phyloP scores from a whole-genome alignment of 345 rosid species.

The Populus alba region DNA sequence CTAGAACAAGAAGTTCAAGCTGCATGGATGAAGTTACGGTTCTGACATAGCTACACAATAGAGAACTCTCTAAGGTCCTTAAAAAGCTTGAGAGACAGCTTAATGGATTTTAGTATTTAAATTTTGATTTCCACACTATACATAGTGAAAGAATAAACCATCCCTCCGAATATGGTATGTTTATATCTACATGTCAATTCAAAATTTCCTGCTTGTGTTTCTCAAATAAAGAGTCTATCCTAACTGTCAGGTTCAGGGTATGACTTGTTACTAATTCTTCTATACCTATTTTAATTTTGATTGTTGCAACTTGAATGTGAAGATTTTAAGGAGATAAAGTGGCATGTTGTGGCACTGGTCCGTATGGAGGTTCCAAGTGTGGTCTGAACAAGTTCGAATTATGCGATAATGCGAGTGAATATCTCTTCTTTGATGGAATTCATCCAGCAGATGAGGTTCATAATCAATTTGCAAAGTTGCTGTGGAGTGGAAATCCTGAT shows the following conservation, averaged over 20 bases:
- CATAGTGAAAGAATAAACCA: constrained; percentile 4
- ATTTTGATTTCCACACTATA: constrained; percentile 7
- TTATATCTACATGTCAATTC: too few species aligned
- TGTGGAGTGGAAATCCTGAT: constrained; percentile 11
- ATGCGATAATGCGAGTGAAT: constrained; percentile 22
- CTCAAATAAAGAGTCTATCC: neutral
- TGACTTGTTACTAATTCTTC: neutral
- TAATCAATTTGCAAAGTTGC: neutral
- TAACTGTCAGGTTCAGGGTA: neutral
- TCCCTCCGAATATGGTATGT: constrained; percentile 24
- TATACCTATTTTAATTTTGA: neutral
- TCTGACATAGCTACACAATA: constrained; percentile 25
- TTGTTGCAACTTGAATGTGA: neutral
- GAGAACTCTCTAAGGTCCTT: constrained; percentile 18
- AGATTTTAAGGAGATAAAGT: too few species aligned
- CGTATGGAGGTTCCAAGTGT: neutral
- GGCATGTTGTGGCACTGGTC: neutral
- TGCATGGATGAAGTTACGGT: constrained; percentile 15
- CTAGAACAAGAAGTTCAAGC: constrained; percentile 16
- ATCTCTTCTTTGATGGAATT: constrained; percentile 32
- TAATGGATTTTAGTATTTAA: constrained; percentile 17
- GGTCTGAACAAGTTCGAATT: neutral
- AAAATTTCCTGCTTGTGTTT: too few species aligned
- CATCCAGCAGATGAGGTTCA: constrained; percentile 33
- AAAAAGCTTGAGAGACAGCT: constrained; percentile 18